Evolutionary conservation across 257 asterid species (phyloP).

Genomic region (Coffea eugenioides): DNA sequence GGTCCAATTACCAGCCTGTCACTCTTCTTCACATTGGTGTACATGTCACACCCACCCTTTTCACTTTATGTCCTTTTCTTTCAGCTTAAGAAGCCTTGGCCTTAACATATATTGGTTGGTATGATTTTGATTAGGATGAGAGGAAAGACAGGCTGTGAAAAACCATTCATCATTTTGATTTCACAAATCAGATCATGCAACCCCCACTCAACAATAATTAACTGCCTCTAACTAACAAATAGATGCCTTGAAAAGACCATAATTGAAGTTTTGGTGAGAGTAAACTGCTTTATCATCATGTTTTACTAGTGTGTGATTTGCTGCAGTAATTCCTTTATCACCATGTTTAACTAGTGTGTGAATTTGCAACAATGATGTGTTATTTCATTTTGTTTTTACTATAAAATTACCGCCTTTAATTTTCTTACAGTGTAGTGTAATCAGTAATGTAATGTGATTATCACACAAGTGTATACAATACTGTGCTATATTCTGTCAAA

Average conservation of each 20-base stretch:
- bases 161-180: constrained; percentile 32
- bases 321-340: background rate
- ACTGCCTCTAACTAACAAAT: background rate
- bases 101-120: constrained; percentile 37
- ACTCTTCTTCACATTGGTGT: constrained; percentile 27
- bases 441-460: background rate
- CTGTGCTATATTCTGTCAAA: background rate
- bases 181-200: constrained; percentile 41
- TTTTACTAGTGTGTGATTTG: background rate
- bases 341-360: background rate
- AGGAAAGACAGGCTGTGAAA: constrained; percentile 25
- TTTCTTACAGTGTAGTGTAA: too few relatives aligned
- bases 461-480: background rate
- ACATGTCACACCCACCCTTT: constrained; percentile 33
- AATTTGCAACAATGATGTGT: too few relatives aligned
- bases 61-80: constrained; percentile 63
- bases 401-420: too few relatives aligned
- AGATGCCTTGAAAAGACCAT: background rate
- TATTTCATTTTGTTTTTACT: too few relatives aligned
- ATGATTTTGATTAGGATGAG: constrained; percentile 30
- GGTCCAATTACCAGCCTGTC: constrained; percentile 61
- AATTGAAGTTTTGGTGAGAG: background rate
- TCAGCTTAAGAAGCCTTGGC: constrained; percentile 46
- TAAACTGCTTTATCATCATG: background rate
- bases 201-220: background rate